Conservation (phyloP, 164 flowering plant species). For the Protea cynaroides region DNA sequence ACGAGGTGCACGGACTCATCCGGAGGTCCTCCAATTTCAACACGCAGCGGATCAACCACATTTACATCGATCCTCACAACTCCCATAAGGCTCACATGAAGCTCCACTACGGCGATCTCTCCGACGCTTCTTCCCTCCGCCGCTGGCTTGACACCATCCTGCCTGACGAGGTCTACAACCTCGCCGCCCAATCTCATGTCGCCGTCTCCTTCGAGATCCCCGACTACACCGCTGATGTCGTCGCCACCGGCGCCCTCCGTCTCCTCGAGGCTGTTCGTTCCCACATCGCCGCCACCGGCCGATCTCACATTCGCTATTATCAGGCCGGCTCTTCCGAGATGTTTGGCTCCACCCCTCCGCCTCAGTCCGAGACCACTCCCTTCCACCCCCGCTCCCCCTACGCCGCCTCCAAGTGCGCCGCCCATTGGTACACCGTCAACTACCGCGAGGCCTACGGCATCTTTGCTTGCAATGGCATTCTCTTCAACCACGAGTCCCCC, state of each 20-base stretch:
- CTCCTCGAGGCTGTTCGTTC: constrained; percentile 67
- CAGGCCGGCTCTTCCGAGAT: constrained; percentile 78
- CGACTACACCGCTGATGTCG: constrained; percentile 75
- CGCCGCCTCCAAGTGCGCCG: constrained; percentile 72
- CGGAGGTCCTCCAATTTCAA: constrained; percentile 77
- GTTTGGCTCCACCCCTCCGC: constrained; percentile 76
- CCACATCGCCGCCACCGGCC: constrained; percentile 51
- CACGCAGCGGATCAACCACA: constrained; percentile 76
- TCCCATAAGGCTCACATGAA: constrained; percentile 57
- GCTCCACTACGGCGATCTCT: constrained; percentile 74
- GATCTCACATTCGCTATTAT: constrained; percentile 44
- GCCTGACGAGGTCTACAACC: constrained; percentile 75
- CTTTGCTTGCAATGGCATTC: constrained; percentile 66
- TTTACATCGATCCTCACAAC: constrained; percentile 81
- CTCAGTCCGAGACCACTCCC: constrained; percentile 55
- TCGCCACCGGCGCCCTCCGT: constrained; percentile 81
- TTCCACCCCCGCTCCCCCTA: constrained; percentile 76
- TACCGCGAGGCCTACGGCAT: constrained; percentile 71
- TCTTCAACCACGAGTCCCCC: constrained; percentile 75
- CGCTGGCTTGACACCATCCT: constrained; percentile 60
- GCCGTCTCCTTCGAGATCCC: constrained; percentile 84
- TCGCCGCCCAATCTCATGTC: constrained; percentile 75
- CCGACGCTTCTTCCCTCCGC: constrained; percentile 78
- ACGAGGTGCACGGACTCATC: constrained; percentile 70
- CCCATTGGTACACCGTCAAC: constrained; percentile 80